A percentile compares a stretch with the other conserved stretches of the same genome.
These are phyloP conservation scores for Xylaria sp. DNA, from an alignment of 2,329 filamentous ascomycete genomes.

Conservation along the genomic window DNA sequence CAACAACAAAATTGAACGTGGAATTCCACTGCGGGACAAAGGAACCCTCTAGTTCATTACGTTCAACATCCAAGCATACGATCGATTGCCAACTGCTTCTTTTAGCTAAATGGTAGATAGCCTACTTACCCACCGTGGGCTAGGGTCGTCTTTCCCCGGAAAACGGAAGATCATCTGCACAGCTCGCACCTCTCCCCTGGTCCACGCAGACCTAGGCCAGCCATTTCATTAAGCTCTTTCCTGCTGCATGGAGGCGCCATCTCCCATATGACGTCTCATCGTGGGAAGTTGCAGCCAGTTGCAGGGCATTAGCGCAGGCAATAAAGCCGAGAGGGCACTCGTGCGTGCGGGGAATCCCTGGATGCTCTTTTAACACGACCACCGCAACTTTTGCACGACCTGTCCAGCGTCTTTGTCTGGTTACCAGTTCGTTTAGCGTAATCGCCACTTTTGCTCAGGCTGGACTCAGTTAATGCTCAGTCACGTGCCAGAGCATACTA, in stretches of 20 bases:
- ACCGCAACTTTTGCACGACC: neutral
- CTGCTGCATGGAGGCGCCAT: conserved; percentile 19
- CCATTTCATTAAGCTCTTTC: conserved; percentile 30
- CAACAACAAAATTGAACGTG: neutral
- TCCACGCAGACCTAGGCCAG: conserved; percentile 15
- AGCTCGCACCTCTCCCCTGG: conserved; percentile 11
- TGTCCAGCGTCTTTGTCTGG: neutral
- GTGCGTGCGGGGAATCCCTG: conserved; percentile 38
- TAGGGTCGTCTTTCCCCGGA: conserved; percentile 18
- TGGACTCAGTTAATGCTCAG: too few species aligned
- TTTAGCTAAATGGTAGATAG: conserved; percentile 7
- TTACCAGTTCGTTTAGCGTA: neutral
- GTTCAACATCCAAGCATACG: conserved; percentile 1
- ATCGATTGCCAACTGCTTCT: conserved; percentile 24
- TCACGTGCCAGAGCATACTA: too few species aligned
- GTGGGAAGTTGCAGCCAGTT: conserved; percentile 26
- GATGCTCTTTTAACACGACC: conserved; percentile 12
- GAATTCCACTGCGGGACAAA: conserved; percentile 4
- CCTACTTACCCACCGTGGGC: neutral
- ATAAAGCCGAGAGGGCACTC: conserved; percentile 27
- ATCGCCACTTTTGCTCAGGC: too few species aligned
- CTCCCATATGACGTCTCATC: conserved; percentile 34
- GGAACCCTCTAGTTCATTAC: conserved; percentile 10
- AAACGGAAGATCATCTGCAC: conserved; percentile 27
- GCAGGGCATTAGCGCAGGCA: conserved; percentile 11